A percentile compares a stretch with the other conserved stretches of the same genome.
Conservation (phyloP, 805 yeast species). For the Yarrowia sp. region DNA sequence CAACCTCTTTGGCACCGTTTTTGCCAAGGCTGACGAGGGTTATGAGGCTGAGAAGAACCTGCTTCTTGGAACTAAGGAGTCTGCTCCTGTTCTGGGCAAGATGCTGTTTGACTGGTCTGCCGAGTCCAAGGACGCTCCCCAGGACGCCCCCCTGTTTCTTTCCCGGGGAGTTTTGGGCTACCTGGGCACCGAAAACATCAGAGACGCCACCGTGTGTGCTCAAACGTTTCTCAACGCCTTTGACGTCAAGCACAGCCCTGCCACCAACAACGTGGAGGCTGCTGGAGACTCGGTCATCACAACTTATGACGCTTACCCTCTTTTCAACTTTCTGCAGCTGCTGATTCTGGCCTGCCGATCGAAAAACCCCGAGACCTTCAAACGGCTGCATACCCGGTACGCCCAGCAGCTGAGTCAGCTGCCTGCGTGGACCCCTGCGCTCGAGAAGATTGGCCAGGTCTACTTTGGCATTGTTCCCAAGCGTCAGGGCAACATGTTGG, state of each 20-base stretch:
- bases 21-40: slow-evolving; percentile 47
- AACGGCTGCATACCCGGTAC: slow-evolving; percentile 53
- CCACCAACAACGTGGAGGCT: slow-evolving; percentile 29
- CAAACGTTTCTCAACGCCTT: slow-evolving; percentile 41
- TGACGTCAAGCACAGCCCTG: slow-evolving; percentile 36
- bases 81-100: slow-evolving; percentile 44
- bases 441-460: slow-evolving; percentile 56
- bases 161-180: slow-evolving; percentile 73
- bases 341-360: slow-evolving; percentile 58
- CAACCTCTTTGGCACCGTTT: slow-evolving; percentile 65
- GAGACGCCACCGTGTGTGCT: slow-evolving; percentile 45
- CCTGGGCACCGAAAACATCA: slow-evolving; percentile 60
- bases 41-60: slow-evolving; percentile 72
- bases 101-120: slow-evolving; percentile 51
- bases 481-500: slow-evolving; percentile 55
- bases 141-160: slow-evolving; percentile 38
- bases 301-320: slow-evolving; percentile 44
- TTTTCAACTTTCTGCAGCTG: slow-evolving; percentile 68
- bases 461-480: slow-evolving; percentile 58
- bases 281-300: slow-evolving; percentile 38
- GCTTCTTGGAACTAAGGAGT: slow-evolving; percentile 59
- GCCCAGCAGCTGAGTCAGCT: slow-evolving; percentile 35
- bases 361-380: slow-evolving; percentile 50
- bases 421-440: slow-evolving; percentile 44
- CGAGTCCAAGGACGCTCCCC: slow-evolving; percentile 33